Conservation (phyloP, 1,284 basidiomycete genomes). For the Cryptococcus sp. region DNA sequence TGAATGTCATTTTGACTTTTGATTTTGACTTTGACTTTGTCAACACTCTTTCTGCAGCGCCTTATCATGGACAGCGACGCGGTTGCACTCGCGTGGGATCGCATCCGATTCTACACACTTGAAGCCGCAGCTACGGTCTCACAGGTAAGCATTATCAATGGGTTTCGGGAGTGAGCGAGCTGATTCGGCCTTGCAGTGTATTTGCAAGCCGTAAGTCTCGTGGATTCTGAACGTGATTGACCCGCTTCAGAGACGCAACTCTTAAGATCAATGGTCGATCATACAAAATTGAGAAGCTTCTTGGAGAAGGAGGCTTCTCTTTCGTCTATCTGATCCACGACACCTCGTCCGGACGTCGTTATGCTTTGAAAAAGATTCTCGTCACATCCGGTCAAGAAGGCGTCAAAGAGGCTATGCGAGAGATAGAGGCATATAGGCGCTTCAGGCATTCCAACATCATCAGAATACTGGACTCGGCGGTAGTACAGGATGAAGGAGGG, state of each 20-base stretch:
- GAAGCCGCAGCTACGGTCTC: conserved; percentile 42
- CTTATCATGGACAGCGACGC: conserved; percentile 32
- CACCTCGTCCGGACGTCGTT: conserved; percentile 65
- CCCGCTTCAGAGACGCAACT: conserved; percentile 55
- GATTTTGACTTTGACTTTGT: conserved; percentile 4
- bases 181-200: conserved; percentile 35
- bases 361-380: conserved; percentile 93
- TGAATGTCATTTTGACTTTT: conserved; percentile 1
- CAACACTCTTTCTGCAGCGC: neutral
- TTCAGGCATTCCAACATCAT: conserved; percentile 71
- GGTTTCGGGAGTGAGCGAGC: neutral
- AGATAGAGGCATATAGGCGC: conserved; percentile 85
- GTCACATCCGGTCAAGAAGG: conserved; percentile 67
- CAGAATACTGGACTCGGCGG: conserved; percentile 71
- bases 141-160: conserved; percentile 24
- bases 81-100: conserved; percentile 43
- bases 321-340: conserved; percentile 93
- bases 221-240: conserved; percentile 8
- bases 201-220: conserved; percentile 52
- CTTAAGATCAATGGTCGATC: conserved; percentile 92
- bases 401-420: conserved; percentile 68
- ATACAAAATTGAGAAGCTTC: conserved; percentile 83
- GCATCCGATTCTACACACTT: conserved; percentile 43
- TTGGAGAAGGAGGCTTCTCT: conserved; percentile 93
- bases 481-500: conserved; percentile 75